phyloP scores from a whole-genome alignment of 768 basidiomycete genomes.

The Dioszegia hungarica region DNA sequence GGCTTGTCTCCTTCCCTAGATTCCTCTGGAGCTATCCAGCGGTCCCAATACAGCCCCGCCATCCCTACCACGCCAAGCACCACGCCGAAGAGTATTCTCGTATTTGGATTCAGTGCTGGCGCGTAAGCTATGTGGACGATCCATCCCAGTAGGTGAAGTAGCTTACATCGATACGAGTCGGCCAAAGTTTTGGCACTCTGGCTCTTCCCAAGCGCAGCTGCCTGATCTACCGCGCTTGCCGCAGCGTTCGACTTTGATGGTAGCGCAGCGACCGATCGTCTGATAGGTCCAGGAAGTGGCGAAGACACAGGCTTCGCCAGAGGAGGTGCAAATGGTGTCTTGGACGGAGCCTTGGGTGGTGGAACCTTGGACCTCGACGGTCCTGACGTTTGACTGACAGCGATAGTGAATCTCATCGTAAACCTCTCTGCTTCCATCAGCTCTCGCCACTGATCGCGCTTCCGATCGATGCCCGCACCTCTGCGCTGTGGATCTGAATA shows the following conservation, averaged over 20 bases:
- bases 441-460: background rate
- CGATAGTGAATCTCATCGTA: background rate
- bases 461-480: background rate
- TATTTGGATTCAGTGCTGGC: constrained; percentile 1
- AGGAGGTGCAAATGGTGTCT: background rate
- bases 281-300: constrained; percentile 2
- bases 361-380: background rate
- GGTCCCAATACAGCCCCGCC: constrained; percentile 8
- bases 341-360: background rate
- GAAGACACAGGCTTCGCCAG: background rate
- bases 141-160: background rate
- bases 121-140: background rate
- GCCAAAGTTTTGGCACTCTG: constrained; percentile 6
- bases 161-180: constrained; percentile 2
- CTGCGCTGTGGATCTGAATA: background rate
- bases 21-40: constrained; percentile 1
- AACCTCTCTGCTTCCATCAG: background rate
- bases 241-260: background rate
- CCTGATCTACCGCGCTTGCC: background rate
- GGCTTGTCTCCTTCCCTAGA: constrained; percentile 6
- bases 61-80: background rate
- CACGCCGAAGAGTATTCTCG: constrained; percentile 3
- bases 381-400: background rate
- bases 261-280: background rate
- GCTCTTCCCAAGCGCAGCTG: background rate